phyloP scores from a whole-genome alignment of 2,329 filamentous ascomycete genomes.

The Arthroderma sp. region DNA sequence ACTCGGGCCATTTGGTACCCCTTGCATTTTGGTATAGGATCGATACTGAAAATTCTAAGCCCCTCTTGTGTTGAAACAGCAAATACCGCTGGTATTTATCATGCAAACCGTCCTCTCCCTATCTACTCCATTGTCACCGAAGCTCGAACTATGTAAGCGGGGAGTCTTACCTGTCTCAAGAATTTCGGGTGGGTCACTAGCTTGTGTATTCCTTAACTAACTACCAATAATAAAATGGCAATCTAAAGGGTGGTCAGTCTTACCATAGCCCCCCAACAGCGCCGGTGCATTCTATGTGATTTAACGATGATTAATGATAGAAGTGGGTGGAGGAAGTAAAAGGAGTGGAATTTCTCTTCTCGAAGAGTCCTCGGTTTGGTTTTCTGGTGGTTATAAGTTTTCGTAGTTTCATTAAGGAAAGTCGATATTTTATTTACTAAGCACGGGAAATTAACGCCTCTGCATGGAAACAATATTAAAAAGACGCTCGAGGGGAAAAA shows the following conservation, averaged over 20 bases:
- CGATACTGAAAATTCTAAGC: neutral
- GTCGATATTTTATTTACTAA: conserved; percentile 1
- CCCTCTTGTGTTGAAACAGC: neutral
- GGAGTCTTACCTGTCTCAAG: too few species aligned
- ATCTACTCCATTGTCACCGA: too few species aligned
- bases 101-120: too few species aligned
- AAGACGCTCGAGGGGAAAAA: neutral
- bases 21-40: neutral
- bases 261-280: too few species aligned
- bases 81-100: neutral
- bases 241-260: neutral
- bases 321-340: neutral
- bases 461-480: neutral
- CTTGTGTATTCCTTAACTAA: neutral
- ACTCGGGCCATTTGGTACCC: neutral
- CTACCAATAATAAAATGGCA: neutral
- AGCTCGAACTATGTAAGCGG: too few species aligned
- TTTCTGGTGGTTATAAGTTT: neutral
- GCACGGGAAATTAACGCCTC: neutral
- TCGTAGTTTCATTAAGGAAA: neutral
- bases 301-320: too few species aligned
- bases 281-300: too few species aligned
- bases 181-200: too few species aligned
- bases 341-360: neutral
- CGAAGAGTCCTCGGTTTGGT: neutral